Evolutionary conservation across 768 basidiomycete genomes (phyloP), one percentile per base, ranked within the genome.

Genomic region (Kwoniella newhampshirensis): DNA sequence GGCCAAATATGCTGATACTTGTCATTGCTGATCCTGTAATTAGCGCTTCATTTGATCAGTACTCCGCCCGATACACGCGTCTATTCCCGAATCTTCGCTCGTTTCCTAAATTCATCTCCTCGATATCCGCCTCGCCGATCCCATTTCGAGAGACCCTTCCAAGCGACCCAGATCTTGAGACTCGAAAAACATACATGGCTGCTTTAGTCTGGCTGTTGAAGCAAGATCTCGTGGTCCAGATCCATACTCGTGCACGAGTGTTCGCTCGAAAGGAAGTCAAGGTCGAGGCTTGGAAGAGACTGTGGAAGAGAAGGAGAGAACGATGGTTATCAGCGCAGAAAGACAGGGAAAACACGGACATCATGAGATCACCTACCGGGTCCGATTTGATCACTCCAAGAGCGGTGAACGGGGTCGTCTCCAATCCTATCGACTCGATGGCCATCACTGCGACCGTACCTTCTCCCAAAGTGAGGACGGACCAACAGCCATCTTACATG

Each of bases 141-240:
- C 73, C 90, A 59, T 92, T 91, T 76, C 88, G 87, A 60, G 86
- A 86, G 15, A 83, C 88, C 9, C 84, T 96, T 42, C 81, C 83
- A 44, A 77, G 53, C 32, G 51, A 59, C 25, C 52, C 46, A 20
- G 50, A 61, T 21, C 12, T 42, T 26, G 40, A 41, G 9, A 57
- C 46, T 17, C 82, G 91, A 26, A 80, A 82, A 4, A 74, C 85
- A 48, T 94, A 88, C 75, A 82, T 87, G 62, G 85, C 90, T 25
- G 88, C 93, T 27, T 84, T 98, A 11, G 78, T 87, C 35, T 97
- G 93, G 94, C 84, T 98, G 81, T 81, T 97, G 35, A 88, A 88
- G 70, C 84, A 85, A 37, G 91, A 91, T 69, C 81, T 98, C 62
- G 79, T 97, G 17, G 82, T 89, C 50, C 87, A 89, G 17, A 81